Conservation (phyloP, 768 basidiomycete species). For the Mycena rebaudengoi region DNA sequence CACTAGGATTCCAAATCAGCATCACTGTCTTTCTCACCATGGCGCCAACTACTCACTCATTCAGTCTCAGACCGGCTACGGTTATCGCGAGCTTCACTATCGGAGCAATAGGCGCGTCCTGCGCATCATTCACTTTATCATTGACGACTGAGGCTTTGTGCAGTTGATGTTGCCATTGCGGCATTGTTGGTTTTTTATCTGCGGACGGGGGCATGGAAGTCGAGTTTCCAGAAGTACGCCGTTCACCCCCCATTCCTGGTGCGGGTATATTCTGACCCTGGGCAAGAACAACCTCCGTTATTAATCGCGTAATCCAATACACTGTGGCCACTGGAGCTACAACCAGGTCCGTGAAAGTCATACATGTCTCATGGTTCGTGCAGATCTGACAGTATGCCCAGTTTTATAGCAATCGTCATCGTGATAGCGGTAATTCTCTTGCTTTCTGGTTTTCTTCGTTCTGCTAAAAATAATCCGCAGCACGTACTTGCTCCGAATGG, state of each 20-base stretch:
- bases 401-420: conserved; percentile 20
- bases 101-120: too few species aligned
- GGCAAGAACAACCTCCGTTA: conserved; percentile 11
- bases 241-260: not conserved
- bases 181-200: conserved; percentile 22
- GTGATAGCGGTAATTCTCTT: conserved; percentile 15
- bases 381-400: not conserved
- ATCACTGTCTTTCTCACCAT: not conserved
- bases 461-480: not conserved
- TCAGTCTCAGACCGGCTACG: not conserved
- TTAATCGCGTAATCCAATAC: conserved; percentile 19
- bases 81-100: too few species aligned
- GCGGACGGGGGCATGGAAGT: conserved; percentile 1
- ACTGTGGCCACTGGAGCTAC: conserved; percentile 19
- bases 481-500: conserved; percentile 5
- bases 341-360: conserved; percentile 18
- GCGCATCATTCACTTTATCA: too few species aligned
- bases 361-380: not conserved
- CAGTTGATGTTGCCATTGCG: conserved; percentile 25
- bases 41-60: not conserved
- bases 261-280: not conserved
- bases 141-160: not conserved
- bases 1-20: conserved; percentile 7
- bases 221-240: not conserved
- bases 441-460: not conserved